Evolutionary conservation across 805 yeast species (phyloP), one percentile per base, ranked within the genome.

Genomic region (Starmera caribaea): DNA sequence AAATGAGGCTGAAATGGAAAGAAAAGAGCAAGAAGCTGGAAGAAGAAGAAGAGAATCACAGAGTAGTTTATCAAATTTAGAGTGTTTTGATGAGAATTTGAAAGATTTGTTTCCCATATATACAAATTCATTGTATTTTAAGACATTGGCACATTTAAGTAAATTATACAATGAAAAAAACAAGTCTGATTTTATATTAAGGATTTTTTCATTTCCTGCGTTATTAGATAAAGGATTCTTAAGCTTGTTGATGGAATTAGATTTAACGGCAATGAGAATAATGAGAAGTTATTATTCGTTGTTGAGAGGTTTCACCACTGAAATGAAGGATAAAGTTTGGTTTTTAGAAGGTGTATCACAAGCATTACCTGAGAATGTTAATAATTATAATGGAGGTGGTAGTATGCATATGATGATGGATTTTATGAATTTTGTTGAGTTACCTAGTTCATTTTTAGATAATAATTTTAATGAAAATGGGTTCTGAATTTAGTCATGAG

Each of bases 161-260:
- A 86, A 83, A 59, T 66, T 87, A 35, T 85, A 84, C 58, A 73
- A 78, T 53, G 96, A 88, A 56, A 70, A 88, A 46, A 75, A 80
- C 57, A 83, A 86, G 58, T 76, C 88, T 1, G 96, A 88, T 57
- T 89, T 87, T 54, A 85, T 89, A 24, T 61, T 90, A 29, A 64
- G 96, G 36, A 81, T 89, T 13, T 88, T 90, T 66, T 88, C 96
- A 4, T 88, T 89, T 60, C 96, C 97, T 8, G 97, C 97, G 0
- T 61, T 90, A 37, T 65, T 90, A 48, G 97, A 90, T 56, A 83
- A 81, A 56, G 73, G 76, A 16, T 83, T 90, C 48, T 66, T 89
- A 30, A 79, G 84, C 2, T 59, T 87, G 33, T 68, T 90, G 34
- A 83, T 85, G 76, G 74, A 80, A 10, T 94, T 96, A 36, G 97